Evolutionary conservation across 148 eudicot genomes (phyloP), one percentile per base, ranked within the genome.

Genomic region (Silene conica): DNA sequence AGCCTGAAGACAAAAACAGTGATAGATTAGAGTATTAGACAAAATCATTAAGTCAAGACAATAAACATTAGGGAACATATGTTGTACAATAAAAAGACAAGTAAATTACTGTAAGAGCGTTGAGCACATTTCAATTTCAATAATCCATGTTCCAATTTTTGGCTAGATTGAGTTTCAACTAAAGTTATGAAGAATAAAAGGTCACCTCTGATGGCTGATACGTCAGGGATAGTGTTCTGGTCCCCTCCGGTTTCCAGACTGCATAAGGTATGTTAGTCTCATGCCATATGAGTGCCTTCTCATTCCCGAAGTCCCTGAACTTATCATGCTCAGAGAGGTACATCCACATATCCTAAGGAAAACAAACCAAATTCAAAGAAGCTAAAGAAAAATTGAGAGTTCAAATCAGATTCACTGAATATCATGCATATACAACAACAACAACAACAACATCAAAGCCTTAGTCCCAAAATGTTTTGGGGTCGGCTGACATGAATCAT

Each of bases 261-360:
- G 98, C 98, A 80, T 92, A 95, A 55, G 98, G 97, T 74, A 95
- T 90, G 77, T 89, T 92, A 63, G 96, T 82, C 89, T 95, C 98
- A 73, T 95, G 97, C 98, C 98, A 95, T 52, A 95, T 72, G 76
- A 95, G 99, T 69, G 99, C 91, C 67, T 77, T 82, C 80, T 92
- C 99, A 28, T 80, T 87, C 59, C 92, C 87, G 67, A 92, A 95
- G 73, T 95, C 97, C 14, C 54, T 85, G 74, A 95, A 95, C 64
- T 78, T 90, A 26, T 95, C 92, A 34, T 89, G 81, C 74, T 92
- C 98, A 34, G 96, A 92, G 20, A 92, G 80, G 74, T 95, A 95
- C 45, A 95, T 69, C 97, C 97, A 95, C 97, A 90, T 88, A 82
- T 95, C 97, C 99, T 90, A 81, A 22, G 56, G 72, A 20, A 66